Conservation (phyloP, 129 eudicot genomes). For the Oenanthe sinensis region DNA sequence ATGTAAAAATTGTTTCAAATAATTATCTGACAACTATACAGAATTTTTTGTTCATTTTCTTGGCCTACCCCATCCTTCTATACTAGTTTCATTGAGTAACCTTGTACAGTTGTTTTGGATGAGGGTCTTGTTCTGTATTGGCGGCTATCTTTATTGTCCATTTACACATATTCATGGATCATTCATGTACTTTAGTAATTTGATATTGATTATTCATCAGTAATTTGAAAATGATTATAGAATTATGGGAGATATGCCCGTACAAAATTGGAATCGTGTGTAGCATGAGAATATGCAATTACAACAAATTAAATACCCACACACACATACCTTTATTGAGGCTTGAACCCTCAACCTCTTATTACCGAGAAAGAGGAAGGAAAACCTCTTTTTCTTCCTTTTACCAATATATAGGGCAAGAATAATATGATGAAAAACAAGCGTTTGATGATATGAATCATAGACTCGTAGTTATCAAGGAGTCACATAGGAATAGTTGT, state of each 20-base stretch:
- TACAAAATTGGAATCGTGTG: not conserved
- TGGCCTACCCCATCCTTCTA: not conserved
- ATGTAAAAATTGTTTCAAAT: not conserved
- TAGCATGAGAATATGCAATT: not conserved
- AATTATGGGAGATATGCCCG: not conserved
- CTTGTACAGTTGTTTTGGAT: not conserved
- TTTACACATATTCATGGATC: not conserved
- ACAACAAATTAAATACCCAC: not conserved
- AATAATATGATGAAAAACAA: not conserved
- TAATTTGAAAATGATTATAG: not conserved
- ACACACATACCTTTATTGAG: not conserved
- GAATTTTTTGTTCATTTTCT: constrained; percentile 10
- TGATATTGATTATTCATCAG: not conserved
- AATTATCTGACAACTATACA: not conserved
- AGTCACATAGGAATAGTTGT: too few relatives aligned
- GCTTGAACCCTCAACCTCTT: not conserved
- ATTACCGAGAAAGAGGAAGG: not conserved
- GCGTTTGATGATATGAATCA: not conserved
- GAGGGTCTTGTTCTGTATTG: not conserved
- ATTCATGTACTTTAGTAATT: not conserved
- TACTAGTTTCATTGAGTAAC: not conserved
- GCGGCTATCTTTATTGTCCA: not conserved
- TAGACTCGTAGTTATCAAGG: too few relatives aligned
- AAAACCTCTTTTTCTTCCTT: not conserved
- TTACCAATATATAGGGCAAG: not conserved